These are phyloP conservation scores for Penicillium bialowiezense DNA, from an alignment of 495 filamentous ascomycete genomes.

Conservation along the genomic window DNA sequence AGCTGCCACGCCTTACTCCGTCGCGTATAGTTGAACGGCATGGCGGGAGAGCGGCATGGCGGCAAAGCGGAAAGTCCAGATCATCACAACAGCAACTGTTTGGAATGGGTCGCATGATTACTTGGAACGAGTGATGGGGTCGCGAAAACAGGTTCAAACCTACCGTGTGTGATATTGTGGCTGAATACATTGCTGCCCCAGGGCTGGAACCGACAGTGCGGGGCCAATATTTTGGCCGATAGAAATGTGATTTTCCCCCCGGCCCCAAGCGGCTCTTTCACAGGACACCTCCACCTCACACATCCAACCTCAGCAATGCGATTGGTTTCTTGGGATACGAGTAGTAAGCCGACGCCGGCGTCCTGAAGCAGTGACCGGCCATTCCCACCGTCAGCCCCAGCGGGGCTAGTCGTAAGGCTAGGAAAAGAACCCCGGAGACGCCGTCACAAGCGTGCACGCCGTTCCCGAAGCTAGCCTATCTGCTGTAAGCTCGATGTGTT, in stretches of 20 bases:
- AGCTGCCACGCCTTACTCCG: not conserved
- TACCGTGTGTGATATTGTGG: not conserved
- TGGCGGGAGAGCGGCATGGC: constrained; percentile 1
- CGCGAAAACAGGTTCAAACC: not conserved
- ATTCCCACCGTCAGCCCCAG: not conserved
- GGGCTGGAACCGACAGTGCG: not conserved
- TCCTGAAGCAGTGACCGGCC: not conserved
- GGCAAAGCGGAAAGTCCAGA: not conserved
- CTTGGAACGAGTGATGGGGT: too few relatives aligned
- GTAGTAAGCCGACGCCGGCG: not conserved
- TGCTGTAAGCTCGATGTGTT: not conserved
- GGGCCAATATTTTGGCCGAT: too few relatives aligned
- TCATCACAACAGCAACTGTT: not conserved
- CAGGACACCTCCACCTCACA: not conserved
- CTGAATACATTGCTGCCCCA: not conserved
- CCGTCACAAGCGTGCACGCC: not conserved
- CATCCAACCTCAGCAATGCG: not conserved
- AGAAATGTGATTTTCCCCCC: too few relatives aligned
- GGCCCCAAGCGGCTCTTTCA: not conserved
- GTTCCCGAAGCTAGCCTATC: not conserved
- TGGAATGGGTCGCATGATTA: not conserved
- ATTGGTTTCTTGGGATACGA: not conserved
- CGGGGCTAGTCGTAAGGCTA: not conserved
- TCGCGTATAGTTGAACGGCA: not conserved
- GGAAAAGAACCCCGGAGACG: not conserved